These are phyloP conservation scores for Puccinia hordei DNA, from an alignment of 1,284 basidiomycete genomes.

Conservation along the genomic window DNA sequence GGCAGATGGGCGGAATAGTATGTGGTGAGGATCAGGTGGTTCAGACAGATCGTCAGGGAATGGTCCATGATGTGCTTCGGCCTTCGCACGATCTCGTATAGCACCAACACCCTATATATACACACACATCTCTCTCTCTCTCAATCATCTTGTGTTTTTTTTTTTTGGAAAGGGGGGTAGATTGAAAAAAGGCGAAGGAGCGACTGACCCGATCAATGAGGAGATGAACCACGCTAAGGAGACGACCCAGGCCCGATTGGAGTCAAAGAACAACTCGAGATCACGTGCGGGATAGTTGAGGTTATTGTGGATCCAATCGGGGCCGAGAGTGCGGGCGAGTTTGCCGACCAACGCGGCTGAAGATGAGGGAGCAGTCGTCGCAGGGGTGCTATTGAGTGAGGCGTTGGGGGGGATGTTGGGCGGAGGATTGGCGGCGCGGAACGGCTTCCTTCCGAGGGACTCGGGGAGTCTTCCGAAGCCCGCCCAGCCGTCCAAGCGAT, in stretches of 20 bases:
- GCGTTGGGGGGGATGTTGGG: neutral
- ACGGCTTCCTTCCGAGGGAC: conserved; percentile 11
- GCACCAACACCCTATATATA: conserved; percentile 72
- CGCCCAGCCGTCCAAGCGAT: conserved; percentile 29
- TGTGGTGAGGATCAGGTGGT: conserved; percentile 85
- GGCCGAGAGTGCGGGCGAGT: neutral
- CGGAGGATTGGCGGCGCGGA: neutral
- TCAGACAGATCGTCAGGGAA: conserved; percentile 80
- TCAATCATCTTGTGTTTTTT: neutral
- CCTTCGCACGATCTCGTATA: conserved; percentile 82
- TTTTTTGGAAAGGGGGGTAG: neutral
- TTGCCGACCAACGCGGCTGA: neutral
- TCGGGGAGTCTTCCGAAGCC: conserved; percentile 32
- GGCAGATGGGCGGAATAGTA: conserved; percentile 87
- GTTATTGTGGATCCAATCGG: conserved; percentile 18
- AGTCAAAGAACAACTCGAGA: neutral
- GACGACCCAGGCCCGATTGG: conserved; percentile 31
- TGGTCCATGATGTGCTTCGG: conserved; percentile 95
- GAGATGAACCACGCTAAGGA: conserved; percentile 28
- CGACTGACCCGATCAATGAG: conserved; percentile 35
- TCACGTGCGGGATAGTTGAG: neutral
- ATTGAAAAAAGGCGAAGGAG: neutral
- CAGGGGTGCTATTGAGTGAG: neutral
- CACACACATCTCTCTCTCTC: neutral
- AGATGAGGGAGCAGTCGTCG: neutral